Percentiles rank a stretch among this genome's conserved stretches.
These are phyloP conservation scores for Hyphodiscus sp. DNA, from an alignment of 2,329 filamentous ascomycete species.

Conservation along the genomic window DNA sequence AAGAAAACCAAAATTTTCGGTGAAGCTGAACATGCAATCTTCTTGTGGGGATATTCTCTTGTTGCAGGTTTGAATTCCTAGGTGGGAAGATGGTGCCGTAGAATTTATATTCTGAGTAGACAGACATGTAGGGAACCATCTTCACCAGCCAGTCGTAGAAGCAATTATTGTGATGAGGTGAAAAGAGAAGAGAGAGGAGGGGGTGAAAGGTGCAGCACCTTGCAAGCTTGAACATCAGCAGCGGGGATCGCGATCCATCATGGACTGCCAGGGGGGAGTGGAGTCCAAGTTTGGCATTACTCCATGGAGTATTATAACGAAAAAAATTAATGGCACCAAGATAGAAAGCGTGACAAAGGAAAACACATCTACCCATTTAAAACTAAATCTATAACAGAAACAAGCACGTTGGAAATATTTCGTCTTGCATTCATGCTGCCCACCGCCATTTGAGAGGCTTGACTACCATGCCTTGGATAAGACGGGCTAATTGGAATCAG, in stretches of 20 bases:
- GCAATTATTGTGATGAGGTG: neutral
- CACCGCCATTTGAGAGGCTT: neutral
- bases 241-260: slow-evolving; percentile 14
- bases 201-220: slow-evolving; percentile 1
- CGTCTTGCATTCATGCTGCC: neutral
- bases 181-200: neutral
- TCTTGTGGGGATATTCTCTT: slow-evolving; percentile 4
- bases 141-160: neutral
- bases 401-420: neutral
- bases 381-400: too few species aligned
- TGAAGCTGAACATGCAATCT: slow-evolving; percentile 8
- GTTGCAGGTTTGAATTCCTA: slow-evolving; percentile 10
- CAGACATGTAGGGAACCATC: neutral
- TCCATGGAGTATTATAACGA: too few species aligned
- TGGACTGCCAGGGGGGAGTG: slow-evolving; percentile 6
- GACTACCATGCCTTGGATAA: neutral
- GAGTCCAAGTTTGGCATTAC: slow-evolving; percentile 6
- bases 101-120: slow-evolving; percentile 5
- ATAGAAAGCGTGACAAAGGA: too few species aligned
- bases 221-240: slow-evolving; percentile 7
- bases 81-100: slow-evolving; percentile 10
- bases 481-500: neutral
- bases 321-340: too few species aligned
- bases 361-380: too few species aligned
- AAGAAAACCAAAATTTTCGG: neutral